Base-by-base conservation (phyloP, 352 stramenopile genomes). In the Phytophthora niederhauseri region DNA sequence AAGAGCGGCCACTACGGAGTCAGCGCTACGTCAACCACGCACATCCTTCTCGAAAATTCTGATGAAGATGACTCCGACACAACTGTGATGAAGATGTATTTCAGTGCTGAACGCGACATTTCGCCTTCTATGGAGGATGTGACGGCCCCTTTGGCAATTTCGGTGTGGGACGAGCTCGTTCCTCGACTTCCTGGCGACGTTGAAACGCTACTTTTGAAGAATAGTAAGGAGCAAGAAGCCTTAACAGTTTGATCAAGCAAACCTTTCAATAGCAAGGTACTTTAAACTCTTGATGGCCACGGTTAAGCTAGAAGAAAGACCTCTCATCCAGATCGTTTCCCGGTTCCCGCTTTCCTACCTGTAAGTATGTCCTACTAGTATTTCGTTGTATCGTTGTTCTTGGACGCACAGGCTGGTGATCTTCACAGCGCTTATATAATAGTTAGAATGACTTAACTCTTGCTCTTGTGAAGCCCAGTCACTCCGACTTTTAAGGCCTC, bases 11-110 rank as follows among this genome's bases (percentile, higher is more conserved):
- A 11, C 6, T 34, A 4, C 8, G 63, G 46, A 4, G 9, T 20
- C 1, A 24, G 6, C 15, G 19, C 56, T 8, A 46, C 22, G 20
- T 51, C 36, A 11, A 70, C 30, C 1, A 46, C 43, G 53, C 26
- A 56, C 2, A 3, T 59, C 5, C 11, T 64, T 2, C 15, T 70
- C 17, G 38, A 53, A 38, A 15, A 54, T 7, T 11, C 3, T 30
- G 38, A 51, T 38, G 26, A 11, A 22, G 24, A 20, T n/a, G 55
- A 30, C 3, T 12, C 0, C 7, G 34, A 17, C 19, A 34, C 41
- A 20, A 54, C 63, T 4, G 24, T 65, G 6, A 38, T 70, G 53
- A 64, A 65, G 34, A 15, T 52, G 7, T 65, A 65, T 36, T 65
- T 70, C 56, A 50, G 22, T 6, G 63, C 36, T 12, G 36, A 55